These are phyloP conservation scores for Metschnikowia picachoensis DNA, from an alignment of 805 yeast species.

Conservation along the genomic window DNA sequence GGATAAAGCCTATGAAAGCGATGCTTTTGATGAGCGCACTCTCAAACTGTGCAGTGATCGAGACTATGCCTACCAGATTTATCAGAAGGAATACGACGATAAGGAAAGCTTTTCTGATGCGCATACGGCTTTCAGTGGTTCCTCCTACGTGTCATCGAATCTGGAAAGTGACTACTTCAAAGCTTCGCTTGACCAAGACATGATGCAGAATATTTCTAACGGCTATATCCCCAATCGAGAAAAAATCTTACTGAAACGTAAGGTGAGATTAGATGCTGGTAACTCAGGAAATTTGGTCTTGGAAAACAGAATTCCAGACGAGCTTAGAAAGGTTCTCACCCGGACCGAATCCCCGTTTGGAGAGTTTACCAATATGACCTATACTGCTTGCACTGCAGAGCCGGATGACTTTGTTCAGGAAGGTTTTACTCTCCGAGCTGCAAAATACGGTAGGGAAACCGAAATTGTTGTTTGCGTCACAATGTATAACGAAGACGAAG, in stretches of 20 bases:
- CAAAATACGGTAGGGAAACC: conserved; percentile 84
- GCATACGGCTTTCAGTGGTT: conserved; percentile 26
- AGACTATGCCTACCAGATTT: conserved; percentile 32
- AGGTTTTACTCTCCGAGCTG: conserved; percentile 85
- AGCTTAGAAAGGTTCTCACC: conserved; percentile 78
- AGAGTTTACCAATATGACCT: conserved; percentile 94
- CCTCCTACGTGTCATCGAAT: conserved; percentile 26
- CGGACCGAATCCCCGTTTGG: conserved; percentile 73
- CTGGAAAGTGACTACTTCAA: conserved; percentile 39
- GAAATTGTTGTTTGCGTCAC: conserved; percentile 91
- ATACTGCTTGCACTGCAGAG: conserved; percentile 92
- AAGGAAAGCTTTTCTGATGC: conserved; percentile 36
- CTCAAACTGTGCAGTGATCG: conserved; percentile 23
- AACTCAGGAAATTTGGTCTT: conserved; percentile 77
- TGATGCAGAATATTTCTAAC: conserved; percentile 41
- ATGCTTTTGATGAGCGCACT: conserved; percentile 30
- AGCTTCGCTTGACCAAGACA: conserved; percentile 43
- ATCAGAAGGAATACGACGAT: conserved; percentile 32
- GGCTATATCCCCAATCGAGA: conserved; percentile 58
- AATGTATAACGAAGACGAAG: conserved; percentile 96
- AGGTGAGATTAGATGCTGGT: conserved; percentile 59
- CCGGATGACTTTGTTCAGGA: conserved; percentile 78
- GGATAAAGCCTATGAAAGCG: conserved; percentile 37
- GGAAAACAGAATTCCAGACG: conserved; percentile 93
- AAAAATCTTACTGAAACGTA: conserved; percentile 64